phyloP scores from a whole-genome alignment of 331 rosid genomes.

The Telfairia occidentalis region DNA sequence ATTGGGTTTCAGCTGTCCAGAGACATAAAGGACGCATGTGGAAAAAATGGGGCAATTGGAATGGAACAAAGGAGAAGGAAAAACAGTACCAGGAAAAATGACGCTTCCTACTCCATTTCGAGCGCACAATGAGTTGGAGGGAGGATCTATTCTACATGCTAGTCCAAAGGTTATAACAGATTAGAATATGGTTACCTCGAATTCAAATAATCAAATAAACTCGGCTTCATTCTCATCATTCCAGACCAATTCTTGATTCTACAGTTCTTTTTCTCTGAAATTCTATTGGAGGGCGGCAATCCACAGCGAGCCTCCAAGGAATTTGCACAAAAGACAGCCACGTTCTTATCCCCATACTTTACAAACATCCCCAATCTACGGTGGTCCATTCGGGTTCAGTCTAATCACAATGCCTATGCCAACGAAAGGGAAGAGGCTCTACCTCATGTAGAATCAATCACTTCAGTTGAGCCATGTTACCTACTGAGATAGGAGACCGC shows the following conservation, averaged over 20 bases:
- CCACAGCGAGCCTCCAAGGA: background rate
- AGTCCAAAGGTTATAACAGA: background rate
- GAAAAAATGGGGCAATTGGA: background rate
- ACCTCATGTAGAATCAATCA: background rate
- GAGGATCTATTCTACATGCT: background rate
- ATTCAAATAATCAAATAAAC: conserved; percentile 2
- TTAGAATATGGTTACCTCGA: background rate
- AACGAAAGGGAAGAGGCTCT: conserved; percentile 6
- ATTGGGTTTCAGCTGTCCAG: background rate
- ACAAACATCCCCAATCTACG: conserved; percentile 3
- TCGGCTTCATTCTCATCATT: background rate
- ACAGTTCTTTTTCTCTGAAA: background rate
- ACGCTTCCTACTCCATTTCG: background rate
- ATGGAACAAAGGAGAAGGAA: background rate
- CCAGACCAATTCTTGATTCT: background rate
- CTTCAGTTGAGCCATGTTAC: conserved; percentile 2
- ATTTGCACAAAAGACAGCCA: conserved; percentile 11
- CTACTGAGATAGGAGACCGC: background rate
- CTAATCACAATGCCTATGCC: background rate
- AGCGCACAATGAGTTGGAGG: background rate
- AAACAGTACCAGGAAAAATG: background rate
- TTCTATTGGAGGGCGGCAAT: conserved; percentile 4
- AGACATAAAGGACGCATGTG: background rate
- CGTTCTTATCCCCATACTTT: background rate
- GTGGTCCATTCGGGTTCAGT: conserved; percentile 7